Evolutionary conservation across 495 filamentous ascomycete species (phyloP), one percentile per base, ranked within the genome.

Genomic region (Penicillium waksmanii): DNA sequence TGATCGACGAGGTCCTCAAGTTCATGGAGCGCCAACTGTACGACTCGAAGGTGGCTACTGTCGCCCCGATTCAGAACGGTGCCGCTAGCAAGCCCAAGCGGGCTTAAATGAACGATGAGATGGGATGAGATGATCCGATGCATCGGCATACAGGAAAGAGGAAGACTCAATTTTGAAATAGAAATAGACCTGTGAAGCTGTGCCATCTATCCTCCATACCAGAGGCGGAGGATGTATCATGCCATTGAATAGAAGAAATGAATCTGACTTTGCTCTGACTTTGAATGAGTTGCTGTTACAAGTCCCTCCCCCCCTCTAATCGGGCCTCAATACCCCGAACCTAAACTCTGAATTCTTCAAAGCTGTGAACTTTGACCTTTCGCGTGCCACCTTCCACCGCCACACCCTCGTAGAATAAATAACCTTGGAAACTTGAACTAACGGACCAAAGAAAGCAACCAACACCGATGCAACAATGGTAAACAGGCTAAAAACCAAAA

Each of bases 1-100:
- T 93, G 56, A 93, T 98, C 66, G 95, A 98, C 62, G 95, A 98
- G 72, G 74, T 81, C 15, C 84, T 98, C 52, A 98, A 98, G 75
- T 82, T 88, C 34, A 65, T 87, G 2, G 95, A 98, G 77, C 83
- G 95, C 64, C 79, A 79, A 49, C 71, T 85, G 36, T 85, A 82
- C 66, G 76, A 56, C 51, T 61, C 50, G 5, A 57, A 57, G 35
- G 68, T 68, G 21, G 42, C 67, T 12, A 52, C 58, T 27, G 51
- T 40, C n/a, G 51, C 65, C 13, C 35, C 50, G 11, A 49, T 57
- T 55, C 72, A 74, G 62, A 78, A 76, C 48, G 74, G 76, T 35
- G 44, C 59, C 17, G 69, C 62, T 4, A 66, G 64, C 27, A 79
- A 79, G 72, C 70, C 76, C 17, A 79, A 79, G 65, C 68, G 63